Base-by-base conservation (phyloP, 2,329 filamentous ascomycete species). In the Fusarium devonianum region DNA sequence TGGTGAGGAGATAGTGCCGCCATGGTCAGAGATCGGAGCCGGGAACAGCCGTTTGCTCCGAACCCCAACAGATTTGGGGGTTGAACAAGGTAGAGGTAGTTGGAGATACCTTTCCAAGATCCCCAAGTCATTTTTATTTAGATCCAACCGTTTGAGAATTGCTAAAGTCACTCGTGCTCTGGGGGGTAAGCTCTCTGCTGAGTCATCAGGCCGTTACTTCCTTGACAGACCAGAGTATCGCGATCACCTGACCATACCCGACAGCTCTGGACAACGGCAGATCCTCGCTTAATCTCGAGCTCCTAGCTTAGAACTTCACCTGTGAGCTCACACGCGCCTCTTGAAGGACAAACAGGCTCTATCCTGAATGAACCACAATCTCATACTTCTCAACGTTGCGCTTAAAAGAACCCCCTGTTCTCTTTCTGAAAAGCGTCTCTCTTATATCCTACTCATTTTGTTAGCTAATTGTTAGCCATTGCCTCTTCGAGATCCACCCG, bases 51-150 rank as follows among this genome's bases (percentile, higher is more conserved):
- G 58, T 49, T 37, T 37, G 43, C 33, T 45, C 56, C 49, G 39
- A 39, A 44, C 59, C 61, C 56, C 62, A 64, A 64, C 62, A 63
- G 63, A 44, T 52, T 28, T 32, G 38, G 37, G 35, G 26, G 36
- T 22, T 26, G 30, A 35, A 11, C 39, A 41, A 32, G 45, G 35
- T 26, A 32, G 43, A 36, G 33, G 44, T 26, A 14, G 23, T 29
- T 39, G 38, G 25, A 49, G 44, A 53, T 23, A 38, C n/a, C n/a
- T n/a, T n/a, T 35, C 44, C 35, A 38, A 29, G 26, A 51, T 55
- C 45, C 44, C 48, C n/a, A n/a, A n/a, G n/a, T n/a, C n/a, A n/a
- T n/a, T n/a, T n/a, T n/a, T n/a, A n/a, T n/a, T n/a, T n/a, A n/a
- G n/a, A n/a, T n/a, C n/a, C n/a, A n/a, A n/a, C n/a, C n/a, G n/a